Conservation (phyloP, 108 stramenopile species). For the Nitzschia sp. region DNA sequence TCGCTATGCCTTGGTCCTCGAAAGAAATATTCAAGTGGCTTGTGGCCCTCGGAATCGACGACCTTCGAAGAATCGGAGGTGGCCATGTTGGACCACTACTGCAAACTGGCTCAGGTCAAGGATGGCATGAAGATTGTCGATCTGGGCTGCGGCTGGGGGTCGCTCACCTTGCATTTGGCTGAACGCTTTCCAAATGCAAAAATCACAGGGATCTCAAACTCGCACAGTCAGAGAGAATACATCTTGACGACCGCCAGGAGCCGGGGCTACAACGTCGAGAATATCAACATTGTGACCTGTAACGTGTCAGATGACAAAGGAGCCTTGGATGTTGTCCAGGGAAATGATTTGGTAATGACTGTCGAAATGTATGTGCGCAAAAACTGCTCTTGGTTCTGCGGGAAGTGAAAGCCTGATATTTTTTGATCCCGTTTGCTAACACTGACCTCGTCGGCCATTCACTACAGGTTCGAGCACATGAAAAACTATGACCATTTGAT, state of each 20-base stretch:
- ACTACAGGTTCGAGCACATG: slow-evolving; percentile 95
- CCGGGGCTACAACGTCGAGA: slow-evolving; percentile 75
- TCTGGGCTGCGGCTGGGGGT: slow-evolving; percentile 93
- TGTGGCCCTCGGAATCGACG: slow-evolving; percentile 54
- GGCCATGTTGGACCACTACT: slow-evolving; percentile 86
- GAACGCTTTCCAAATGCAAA: slow-evolving; percentile 62
- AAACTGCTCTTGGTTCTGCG: background rate
- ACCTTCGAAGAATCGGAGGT: slow-evolving; percentile 83
- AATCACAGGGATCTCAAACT: slow-evolving; percentile 87
- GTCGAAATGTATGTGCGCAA: slow-evolving; percentile 75
- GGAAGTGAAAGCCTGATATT: background rate
- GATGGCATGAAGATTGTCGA: slow-evolving; percentile 89
- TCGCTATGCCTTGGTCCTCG: slow-evolving; percentile 82
- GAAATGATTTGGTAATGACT: slow-evolving; percentile 85
- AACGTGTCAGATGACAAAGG: slow-evolving; percentile 68
- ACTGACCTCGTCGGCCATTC: background rate
- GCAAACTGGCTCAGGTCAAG: slow-evolving; percentile 76
- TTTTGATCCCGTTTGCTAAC: background rate
- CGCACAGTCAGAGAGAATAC: slow-evolving; percentile 84
- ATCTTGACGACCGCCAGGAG: slow-evolving; percentile 76
- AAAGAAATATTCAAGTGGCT: slow-evolving; percentile 91
- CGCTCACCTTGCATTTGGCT: slow-evolving; percentile 76
- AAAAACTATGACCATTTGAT: slow-evolving; percentile 93
- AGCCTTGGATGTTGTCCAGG: slow-evolving; percentile 57
- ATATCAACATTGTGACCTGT: slow-evolving; percentile 88